Conservation (phyloP, 1,139 yeast species). For the Nadsonia commutata region DNA sequence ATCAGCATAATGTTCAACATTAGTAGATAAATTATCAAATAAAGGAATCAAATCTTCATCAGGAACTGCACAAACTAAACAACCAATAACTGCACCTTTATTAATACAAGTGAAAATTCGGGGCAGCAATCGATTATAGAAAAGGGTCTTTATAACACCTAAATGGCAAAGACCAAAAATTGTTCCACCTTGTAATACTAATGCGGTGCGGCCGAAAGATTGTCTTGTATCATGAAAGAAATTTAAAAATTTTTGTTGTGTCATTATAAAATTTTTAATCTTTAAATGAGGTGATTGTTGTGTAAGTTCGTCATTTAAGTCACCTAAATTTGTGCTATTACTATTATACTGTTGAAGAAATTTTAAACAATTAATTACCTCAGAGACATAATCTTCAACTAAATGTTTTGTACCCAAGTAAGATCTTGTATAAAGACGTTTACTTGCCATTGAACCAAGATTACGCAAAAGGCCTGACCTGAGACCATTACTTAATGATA, state of each 20-base stretch:
- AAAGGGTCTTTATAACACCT: slow-evolving; percentile 77
- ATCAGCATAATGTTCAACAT: slow-evolving; percentile 19
- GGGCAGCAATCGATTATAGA: slow-evolving; percentile 62
- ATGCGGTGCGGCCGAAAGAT: slow-evolving; percentile 80
- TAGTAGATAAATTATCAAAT: slow-evolving; percentile 27
- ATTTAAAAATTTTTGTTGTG: slow-evolving; percentile 48
- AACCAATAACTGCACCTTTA: slow-evolving; percentile 86
- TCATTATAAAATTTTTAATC: slow-evolving; percentile 8
- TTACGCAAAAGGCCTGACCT: slow-evolving; percentile 77
- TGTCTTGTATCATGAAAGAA: slow-evolving; percentile 86
- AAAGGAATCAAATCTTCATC: slow-evolving; percentile 34
- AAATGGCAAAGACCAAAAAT: slow-evolving; percentile 84
- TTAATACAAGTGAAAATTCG: slow-evolving; percentile 86
- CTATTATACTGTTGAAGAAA: slow-evolving; percentile 23
- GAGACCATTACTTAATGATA: slow-evolving; percentile 48
- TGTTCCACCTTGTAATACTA: slow-evolving; percentile 87
- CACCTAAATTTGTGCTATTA: neutral
- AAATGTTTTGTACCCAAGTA: slow-evolving; percentile 77
- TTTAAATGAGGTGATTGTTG: slow-evolving; percentile 2
- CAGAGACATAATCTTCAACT: slow-evolving; percentile 75
- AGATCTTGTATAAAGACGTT: slow-evolving; percentile 63
- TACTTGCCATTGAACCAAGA: slow-evolving; percentile 81
- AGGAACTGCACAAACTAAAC: slow-evolving; percentile 58
- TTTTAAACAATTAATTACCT: slow-evolving; percentile 57
- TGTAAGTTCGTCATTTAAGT: slow-evolving; percentile 1